A percentile compares a stretch with the other conserved stretches of the same genome.
phyloP scores from a whole-genome alignment of 2,329 filamentous ascomycete species.

The Fusarium sp. region DNA sequence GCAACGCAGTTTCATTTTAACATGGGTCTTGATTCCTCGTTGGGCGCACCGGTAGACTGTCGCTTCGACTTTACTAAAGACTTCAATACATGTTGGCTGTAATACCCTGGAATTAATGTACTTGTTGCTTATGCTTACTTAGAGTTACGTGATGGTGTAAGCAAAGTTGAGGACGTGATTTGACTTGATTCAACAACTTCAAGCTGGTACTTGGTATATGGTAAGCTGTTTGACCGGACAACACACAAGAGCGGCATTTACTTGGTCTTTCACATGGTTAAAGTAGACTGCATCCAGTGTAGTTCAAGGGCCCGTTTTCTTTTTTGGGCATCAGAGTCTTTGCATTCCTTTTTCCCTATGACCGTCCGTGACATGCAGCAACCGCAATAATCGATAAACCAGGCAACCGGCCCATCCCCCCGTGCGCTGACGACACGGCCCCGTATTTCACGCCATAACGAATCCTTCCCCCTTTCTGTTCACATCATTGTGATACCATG shows the following conservation, averaged over 20 bases:
- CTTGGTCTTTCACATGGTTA: constrained; percentile 25
- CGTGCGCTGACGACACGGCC: constrained; percentile 45
- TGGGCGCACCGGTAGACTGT: constrained; percentile 9
- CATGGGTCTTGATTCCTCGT: constrained; percentile 19
- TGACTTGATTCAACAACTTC: constrained; percentile 17
- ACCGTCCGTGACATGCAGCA: constrained; percentile 64
- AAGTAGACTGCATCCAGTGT: constrained; percentile 23
- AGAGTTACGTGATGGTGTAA: not conserved
- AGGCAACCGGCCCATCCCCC: constrained; percentile 54
- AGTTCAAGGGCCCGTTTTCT: constrained; percentile 44
- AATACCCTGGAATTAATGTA: not conserved
- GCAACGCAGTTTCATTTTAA: constrained; percentile 25
- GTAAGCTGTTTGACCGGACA: constrained; percentile 1
- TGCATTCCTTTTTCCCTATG: constrained; percentile 64
- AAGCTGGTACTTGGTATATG: constrained; percentile 13
- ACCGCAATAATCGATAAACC: constrained; percentile 58
- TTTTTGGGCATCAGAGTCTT: constrained; percentile 55
- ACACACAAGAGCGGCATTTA: constrained; percentile 3
- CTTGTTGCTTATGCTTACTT: not conserved
- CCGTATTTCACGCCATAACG: constrained; percentile 48
- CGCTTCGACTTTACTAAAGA: constrained; percentile 11
- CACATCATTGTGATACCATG: constrained; percentile 52
- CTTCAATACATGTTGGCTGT: constrained; percentile 19
- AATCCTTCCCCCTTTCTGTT: constrained; percentile 41
- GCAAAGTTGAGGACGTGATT: not conserved